Base-by-base conservation (phyloP, 306 rosid genomes). In the Pachyrhizus erosus region DNA sequence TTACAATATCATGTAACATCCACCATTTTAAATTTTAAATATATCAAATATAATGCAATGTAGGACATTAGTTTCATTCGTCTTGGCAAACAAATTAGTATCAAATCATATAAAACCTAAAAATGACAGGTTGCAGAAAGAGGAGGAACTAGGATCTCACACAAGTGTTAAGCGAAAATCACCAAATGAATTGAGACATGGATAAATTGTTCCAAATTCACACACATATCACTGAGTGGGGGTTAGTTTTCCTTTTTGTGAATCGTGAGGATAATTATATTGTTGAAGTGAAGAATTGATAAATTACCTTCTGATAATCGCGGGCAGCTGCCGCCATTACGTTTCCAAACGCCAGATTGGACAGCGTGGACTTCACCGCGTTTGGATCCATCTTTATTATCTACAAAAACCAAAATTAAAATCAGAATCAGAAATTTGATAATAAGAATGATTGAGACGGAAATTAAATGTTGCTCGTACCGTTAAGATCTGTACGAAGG, bases 281-380 rank as follows among this genome's bases (percentile, higher is more conserved):
- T 55, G n/a, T 78, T 33, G 58, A 77, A 77, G 61, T 42, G 54
- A 51, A 26, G 12, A 49, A 71, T 60, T 24, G 29, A 34, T 0
- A 13, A 55, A 70, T 37, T 8, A 83, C 96, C 92, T 91, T 89
- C 61, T 95, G 94, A 80, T 95, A 95, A 90, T 91, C 89, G 23
- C 97, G 97, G 17, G 93, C 97, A 18, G 98, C 98, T 11, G 98
- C 98, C 0, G 96, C 98, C 83, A 94, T 93, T 46, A 92, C 97
- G 80, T 94, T 91, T 68, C 98, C 98, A 58, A 90, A 92, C 0
- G 97, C 97, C 57, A 94, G 87, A 86, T 94, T 91, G 33, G 94
- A 79, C 20, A 94, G 90, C 27, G 97, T 94, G 74, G 98, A 94
- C 70, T 94, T 91, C 26, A 92, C 95, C 6, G 91, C 70, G 80